Conservation (phyloP, 2,329 filamentous ascomycete species). For the Penicillium digitatum region DNA sequence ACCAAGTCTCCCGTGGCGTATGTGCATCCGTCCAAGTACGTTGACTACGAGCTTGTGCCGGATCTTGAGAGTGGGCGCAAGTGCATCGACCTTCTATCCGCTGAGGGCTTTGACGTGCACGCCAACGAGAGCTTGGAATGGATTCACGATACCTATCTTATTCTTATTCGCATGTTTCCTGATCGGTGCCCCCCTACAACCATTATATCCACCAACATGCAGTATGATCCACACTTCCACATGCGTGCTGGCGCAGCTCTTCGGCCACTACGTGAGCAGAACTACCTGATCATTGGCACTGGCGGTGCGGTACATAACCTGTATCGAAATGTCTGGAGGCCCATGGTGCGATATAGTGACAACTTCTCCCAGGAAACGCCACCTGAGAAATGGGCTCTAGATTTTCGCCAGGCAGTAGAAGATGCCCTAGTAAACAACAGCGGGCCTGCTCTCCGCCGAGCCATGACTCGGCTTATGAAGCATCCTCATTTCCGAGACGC, state of each 20-base stretch:
- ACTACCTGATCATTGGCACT: constrained; percentile 57
- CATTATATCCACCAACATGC: constrained; percentile 53
- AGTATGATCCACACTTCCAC: constrained; percentile 56
- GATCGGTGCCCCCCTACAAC: constrained; percentile 61
- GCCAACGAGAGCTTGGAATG: constrained; percentile 60
- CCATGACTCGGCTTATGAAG: constrained; percentile 63
- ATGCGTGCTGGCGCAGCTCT: constrained; percentile 56
- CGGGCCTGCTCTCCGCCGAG: constrained; percentile 51
- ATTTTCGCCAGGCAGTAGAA: constrained; percentile 63
- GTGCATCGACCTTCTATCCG: constrained; percentile 50
- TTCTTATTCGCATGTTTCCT: constrained; percentile 68
- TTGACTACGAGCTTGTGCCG: constrained; percentile 57
- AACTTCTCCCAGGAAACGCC: constrained; percentile 59
- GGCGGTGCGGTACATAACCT: constrained; percentile 68
- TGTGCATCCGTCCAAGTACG: constrained; percentile 63
- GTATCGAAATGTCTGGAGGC: constrained; percentile 62
- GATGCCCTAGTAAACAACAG: constrained; percentile 54
- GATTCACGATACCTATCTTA: constrained; percentile 69
- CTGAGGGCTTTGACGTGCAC: constrained; percentile 53
- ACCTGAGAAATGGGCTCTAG: constrained; percentile 58
- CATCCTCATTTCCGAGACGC: constrained; percentile 63
- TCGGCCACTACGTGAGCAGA: constrained; percentile 52
- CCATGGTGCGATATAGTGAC: constrained; percentile 61
- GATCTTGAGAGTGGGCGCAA: constrained; percentile 53
- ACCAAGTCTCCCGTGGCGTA: constrained; percentile 62